Percentiles rank a stretch among this genome's conserved stretches.
phyloP scores from a whole-genome alignment of 331 rosid genomes.

The Malus hybrid region DNA sequence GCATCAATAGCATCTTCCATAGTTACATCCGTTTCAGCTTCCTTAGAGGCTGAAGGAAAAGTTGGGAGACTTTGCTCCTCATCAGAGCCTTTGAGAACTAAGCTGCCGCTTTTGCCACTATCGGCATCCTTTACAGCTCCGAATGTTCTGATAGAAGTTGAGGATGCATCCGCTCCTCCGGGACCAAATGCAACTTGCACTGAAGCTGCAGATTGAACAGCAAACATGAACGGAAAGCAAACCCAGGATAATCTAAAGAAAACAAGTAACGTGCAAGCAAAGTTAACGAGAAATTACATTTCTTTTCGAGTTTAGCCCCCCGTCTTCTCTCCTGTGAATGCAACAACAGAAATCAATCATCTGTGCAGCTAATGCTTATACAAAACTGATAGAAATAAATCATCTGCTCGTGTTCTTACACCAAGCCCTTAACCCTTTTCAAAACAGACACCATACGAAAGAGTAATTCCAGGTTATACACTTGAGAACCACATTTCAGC shows the following conservation, averaged over 20 bases:
- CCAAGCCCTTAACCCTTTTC: too few relatives aligned
- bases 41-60: conserved; percentile 22
- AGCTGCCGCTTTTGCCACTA: conserved; percentile 22
- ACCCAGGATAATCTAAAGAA: background rate
- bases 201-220: conserved; percentile 40
- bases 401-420: too few relatives aligned
- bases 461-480: background rate
- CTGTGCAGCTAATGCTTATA: background rate
- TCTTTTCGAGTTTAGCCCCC: conserved; percentile 36
- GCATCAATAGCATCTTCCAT: conserved; percentile 17
- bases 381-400: background rate
- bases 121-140: conserved; percentile 26
- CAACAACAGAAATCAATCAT: conserved; percentile 17
- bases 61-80: conserved; percentile 17
- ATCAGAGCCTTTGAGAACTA: conserved; percentile 18
- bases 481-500: background rate
- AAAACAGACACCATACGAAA: background rate
- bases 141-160: conserved; percentile 32
- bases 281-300: conserved; percentile 37
- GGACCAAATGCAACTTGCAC: conserved; percentile 72
- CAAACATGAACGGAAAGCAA: conserved; percentile 16
- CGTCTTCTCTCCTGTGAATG: conserved; percentile 49
- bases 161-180: conserved; percentile 25
- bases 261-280: background rate
- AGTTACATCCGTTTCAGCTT: conserved; percentile 20